Base-by-base conservation (phyloP, 2,329 filamentous ascomycete genomes). In the Diaporthe sp. region DNA sequence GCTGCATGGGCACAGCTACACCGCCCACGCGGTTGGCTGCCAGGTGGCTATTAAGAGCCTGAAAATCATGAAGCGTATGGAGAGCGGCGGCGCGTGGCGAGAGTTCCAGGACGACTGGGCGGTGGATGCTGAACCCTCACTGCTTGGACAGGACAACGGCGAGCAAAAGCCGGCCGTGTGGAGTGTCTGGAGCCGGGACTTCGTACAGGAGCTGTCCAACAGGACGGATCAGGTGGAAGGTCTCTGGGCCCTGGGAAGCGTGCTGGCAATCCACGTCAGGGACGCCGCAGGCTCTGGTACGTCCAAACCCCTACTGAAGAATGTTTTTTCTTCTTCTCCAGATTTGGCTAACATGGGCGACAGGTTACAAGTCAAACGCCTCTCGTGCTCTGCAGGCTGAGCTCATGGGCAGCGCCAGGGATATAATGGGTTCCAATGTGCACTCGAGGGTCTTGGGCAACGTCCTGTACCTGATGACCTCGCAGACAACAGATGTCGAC, bases 1-100 rank as follows among this genome's bases (percentile, higher is more conserved):
- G 7, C 86, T 97, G 4, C 95, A 97, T 79, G 95, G 95, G 0
- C 95, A 97, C 82, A 96, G 94, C 82, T 97, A 97, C 84, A 97
- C 95, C 0, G 95, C 95, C 0, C 94, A 97, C 82, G 89, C 95
- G 0, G 90, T 97, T 1, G 95, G 95, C 0, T 97, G 94, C 79
- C 90, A 93, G 60, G 94, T 97, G 0, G 95, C 93, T 0, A 87
- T 93, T n/a, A 90, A 91, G 70, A 92, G 91, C 1, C 82, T 97
- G 12, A 82, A 84, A 12, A 87, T 87, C 53, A 90, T 96, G 88
- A 82, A 86, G 60, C 80, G 84, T 1, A 89, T 95, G 86, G 91
- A 94, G 4, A 79, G 79, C 0, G 79, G 82, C 0, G 90, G 89
- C 39, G 34, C 60, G 17, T 76, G 75, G 75, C 19, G 37, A 15